A percentile compares a stretch with the other conserved stretches of the same genome.
Conservation (phyloP, 176 grass and related monocot species). For the Paspalum notatum region DNA sequence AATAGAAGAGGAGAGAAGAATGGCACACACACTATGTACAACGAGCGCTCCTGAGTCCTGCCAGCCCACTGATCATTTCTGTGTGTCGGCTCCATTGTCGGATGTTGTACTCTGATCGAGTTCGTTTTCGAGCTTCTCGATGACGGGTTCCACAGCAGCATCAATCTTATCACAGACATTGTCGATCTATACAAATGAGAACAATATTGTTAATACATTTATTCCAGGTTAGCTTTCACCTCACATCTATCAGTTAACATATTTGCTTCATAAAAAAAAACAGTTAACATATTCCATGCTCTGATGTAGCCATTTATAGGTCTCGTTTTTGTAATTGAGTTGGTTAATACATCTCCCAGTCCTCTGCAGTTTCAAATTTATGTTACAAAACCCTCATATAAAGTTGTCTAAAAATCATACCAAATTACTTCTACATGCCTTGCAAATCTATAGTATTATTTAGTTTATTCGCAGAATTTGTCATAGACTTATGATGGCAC, state of each 20-base stretch:
- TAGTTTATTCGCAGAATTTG: neutral
- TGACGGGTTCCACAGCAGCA: constrained; percentile 48
- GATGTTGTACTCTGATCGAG: constrained; percentile 24
- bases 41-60: neutral
- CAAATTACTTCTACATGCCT: neutral
- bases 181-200: constrained; percentile 42
- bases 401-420: neutral
- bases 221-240: neutral
- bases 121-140: constrained; percentile 57
- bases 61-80: constrained; percentile 8
- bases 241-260: neutral
- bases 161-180: constrained; percentile 48
- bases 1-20: neutral
- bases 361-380: neutral
- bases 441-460: neutral
- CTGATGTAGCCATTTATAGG: too few relatives aligned
- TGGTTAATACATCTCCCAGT: neutral
- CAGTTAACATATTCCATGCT: neutral
- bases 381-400: neutral
- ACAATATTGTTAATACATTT: neutral
- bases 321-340: neutral
- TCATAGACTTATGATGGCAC: neutral
- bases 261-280: constrained; percentile 18
- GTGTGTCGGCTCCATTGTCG: neutral
- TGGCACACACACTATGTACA: constrained; percentile 11